phyloP scores from a whole-genome alignment of 2,329 filamentous ascomycete genomes.

The Trichophyton rubrum region DNA sequence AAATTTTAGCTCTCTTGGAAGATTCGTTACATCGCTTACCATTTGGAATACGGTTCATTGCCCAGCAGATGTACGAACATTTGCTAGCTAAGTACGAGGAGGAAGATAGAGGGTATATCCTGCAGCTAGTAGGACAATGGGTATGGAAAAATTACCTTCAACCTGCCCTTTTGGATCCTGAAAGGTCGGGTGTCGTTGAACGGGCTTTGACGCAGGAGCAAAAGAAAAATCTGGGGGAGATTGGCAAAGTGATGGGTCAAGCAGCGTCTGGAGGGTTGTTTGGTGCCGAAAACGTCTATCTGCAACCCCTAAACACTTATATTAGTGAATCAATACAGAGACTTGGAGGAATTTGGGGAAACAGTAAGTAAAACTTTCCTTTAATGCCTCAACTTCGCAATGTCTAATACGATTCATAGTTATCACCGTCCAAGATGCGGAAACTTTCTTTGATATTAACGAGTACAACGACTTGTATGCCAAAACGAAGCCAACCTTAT shows the following conservation, averaged over 20 bases:
- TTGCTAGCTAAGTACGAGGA: conserved; percentile 65
- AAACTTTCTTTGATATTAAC: conserved; percentile 92
- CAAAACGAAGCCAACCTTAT: conserved; percentile 92
- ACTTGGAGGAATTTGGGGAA: conserved; percentile 60
- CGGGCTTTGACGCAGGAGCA: conserved; percentile 78
- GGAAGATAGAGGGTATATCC: conserved; percentile 62
- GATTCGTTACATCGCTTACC: conserved; percentile 79
- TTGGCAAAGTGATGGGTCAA: conserved; percentile 83
- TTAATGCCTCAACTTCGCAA: too few species aligned
- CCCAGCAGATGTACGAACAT: conserved; percentile 70
- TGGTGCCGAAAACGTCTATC: conserved; percentile 85
- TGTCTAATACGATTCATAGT: conserved; percentile 34
- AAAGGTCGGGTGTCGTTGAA: conserved; percentile 87
- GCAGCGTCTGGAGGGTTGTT: conserved; percentile 81
- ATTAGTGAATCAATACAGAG: conserved; percentile 73
- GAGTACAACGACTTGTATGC: conserved; percentile 97
- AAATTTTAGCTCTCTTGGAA: conserved; percentile 71
- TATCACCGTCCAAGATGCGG: conserved; percentile 73
- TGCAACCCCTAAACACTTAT: conserved; percentile 89
- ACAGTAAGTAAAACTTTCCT: conserved; percentile 34
- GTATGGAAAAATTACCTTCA: conserved; percentile 90
- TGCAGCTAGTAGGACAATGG: conserved; percentile 82
- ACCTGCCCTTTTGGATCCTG: conserved; percentile 75
- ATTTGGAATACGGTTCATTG: conserved; percentile 80
- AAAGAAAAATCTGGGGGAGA: conserved; percentile 81